Percentiles rank a stretch among this genome's conserved stretches.
Evolutionary conservation across 1,139 yeast species (phyloP).

Genomic region (Sugiyamaella sp.): DNA sequence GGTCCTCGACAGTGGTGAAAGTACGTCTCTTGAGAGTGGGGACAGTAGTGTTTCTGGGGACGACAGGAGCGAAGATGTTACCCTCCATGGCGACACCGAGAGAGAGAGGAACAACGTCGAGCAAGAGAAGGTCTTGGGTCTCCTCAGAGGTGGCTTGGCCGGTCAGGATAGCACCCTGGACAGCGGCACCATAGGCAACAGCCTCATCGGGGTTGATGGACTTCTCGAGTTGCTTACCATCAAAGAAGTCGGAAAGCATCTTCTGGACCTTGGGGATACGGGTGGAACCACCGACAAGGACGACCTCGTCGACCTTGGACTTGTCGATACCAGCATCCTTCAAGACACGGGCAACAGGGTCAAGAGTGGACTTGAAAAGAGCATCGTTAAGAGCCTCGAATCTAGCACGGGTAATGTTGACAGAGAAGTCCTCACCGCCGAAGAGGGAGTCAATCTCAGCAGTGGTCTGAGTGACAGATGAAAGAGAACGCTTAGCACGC

Average conservation of each 20-base stretch:
- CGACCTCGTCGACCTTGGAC: conserved; percentile 81
- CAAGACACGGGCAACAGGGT: conserved; percentile 85
- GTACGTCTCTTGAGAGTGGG: conserved; percentile 99
- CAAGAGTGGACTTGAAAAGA: conserved; percentile 81
- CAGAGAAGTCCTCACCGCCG: conserved; percentile 81
- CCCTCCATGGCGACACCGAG: conserved; percentile 99
- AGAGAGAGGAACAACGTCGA: conserved; percentile 98
- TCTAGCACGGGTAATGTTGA: conserved; percentile 87
- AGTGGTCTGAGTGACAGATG: conserved; percentile 84
- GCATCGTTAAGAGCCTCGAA: conserved; percentile 86
- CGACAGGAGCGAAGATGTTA: conserved; percentile 98
- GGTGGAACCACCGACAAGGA: conserved; percentile 90
- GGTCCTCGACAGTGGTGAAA: conserved; percentile 99
- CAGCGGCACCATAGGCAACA: conserved; percentile 99
- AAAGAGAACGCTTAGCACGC: conserved; percentile 88
- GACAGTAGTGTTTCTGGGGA: conserved; percentile 99
- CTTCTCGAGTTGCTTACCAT: conserved; percentile 90
- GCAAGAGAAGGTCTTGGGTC: conserved; percentile 94
- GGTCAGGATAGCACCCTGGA: conserved; percentile 98
- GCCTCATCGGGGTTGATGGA: conserved; percentile 94
- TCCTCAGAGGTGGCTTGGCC: conserved; percentile 97
- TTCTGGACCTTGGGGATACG: conserved; percentile 94
- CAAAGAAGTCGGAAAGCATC: conserved; percentile 82
- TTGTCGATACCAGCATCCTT: conserved; percentile 80
- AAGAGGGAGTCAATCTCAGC: conserved; percentile 82